phyloP scores from a whole-genome alignment of 257 asterid genomes.

The Datura wrightii region DNA sequence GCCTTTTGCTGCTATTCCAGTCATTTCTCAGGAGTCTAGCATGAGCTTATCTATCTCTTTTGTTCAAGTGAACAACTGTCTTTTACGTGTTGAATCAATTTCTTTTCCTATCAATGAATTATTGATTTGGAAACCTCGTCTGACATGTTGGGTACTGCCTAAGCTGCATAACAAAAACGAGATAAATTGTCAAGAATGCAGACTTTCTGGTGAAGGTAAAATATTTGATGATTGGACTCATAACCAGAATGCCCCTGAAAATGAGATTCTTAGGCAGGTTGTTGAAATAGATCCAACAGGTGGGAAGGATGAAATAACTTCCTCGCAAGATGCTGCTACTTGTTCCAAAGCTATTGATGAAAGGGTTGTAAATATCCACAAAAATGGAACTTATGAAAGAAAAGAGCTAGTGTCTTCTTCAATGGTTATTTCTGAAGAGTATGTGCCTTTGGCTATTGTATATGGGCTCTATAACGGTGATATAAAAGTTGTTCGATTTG shows the following conservation, averaged over 20 bases:
- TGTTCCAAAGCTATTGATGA: conserved; percentile 39
- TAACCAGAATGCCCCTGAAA: conserved; percentile 43
- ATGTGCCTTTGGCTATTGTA: conserved; percentile 77
- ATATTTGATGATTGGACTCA: conserved; percentile 58
- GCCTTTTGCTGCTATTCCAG: conserved; percentile 60
- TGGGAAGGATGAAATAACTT: conserved; percentile 34
- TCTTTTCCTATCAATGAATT: conserved; percentile 61
- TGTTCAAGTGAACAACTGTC: conserved; percentile 51
- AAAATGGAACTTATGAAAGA: conserved; percentile 43
- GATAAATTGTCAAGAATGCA: conserved; percentile 49
- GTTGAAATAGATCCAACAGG: conserved; percentile 34
- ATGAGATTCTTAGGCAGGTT: conserved; percentile 41
- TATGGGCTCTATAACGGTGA: conserved; percentile 85
- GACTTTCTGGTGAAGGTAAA: conserved; percentile 57
- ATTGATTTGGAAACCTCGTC: conserved; percentile 74
- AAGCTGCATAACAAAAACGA: conserved; percentile 48
- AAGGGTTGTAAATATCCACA: conserved; percentile 34
- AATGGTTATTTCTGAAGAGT: conserved; percentile 82
- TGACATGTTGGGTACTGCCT: conserved; percentile 73
- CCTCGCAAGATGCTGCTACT: conserved; percentile 31
- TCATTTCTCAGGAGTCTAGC: conserved; percentile 49
- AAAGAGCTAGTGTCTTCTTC: conserved; percentile 78
- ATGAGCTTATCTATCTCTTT: conserved; percentile 55
- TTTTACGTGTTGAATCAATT: conserved; percentile 72
- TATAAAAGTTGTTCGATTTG: conserved; percentile 74